A percentile compares a stretch with the other conserved stretches of the same genome.
Evolutionary conservation across 1,284 basidiomycete species (phyloP).

Genomic region (Ustilago lituana): DNA sequence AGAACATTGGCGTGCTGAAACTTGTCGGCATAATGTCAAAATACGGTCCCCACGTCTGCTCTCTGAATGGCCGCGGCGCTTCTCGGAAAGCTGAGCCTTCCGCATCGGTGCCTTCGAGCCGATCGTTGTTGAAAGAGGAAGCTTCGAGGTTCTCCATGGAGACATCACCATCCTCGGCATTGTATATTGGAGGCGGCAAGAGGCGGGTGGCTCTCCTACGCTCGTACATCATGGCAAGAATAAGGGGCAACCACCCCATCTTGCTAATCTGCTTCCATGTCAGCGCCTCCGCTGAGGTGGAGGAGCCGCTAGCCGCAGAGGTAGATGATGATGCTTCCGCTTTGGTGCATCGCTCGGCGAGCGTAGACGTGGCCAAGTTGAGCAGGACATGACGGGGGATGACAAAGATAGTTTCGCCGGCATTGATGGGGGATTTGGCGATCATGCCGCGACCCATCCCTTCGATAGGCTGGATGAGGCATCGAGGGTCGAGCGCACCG

Average conservation of each 20-base stretch:
- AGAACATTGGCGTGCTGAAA: slow-evolving; percentile 94
- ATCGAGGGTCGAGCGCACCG: slow-evolving; percentile 66
- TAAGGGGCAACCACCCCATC: slow-evolving; percentile 84
- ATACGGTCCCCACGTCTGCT: slow-evolving; percentile 58
- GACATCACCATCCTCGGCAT: slow-evolving; percentile 29
- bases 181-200: not conserved
- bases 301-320: not conserved
- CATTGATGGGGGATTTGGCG: slow-evolving; percentile 78
- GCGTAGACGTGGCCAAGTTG: slow-evolving; percentile 78
- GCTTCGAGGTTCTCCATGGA: slow-evolving; percentile 39
- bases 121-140: not conserved
- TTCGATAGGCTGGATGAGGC: slow-evolving; percentile 72
- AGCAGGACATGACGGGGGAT: slow-evolving; percentile 82
- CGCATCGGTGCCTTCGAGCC: slow-evolving; percentile 32
- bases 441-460: slow-evolving; percentile 77
- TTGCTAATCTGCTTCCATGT: slow-evolving; percentile 44
- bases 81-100: slow-evolving; percentile 9
- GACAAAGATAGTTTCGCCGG: slow-evolving; percentile 80
- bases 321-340: slow-evolving; percentile 18
- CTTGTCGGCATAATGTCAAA: slow-evolving; percentile 72
- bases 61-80: slow-evolving; percentile 13
- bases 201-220: slow-evolving; percentile 65
- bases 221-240: slow-evolving; percentile 96
- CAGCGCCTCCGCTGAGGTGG: not conserved
- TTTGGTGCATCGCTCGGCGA: slow-evolving; percentile 66